Evolutionary conservation across 805 yeast species (phyloP), one percentile per base, ranked within the genome.

Genomic region (Metschnikowia vanudenii): DNA sequence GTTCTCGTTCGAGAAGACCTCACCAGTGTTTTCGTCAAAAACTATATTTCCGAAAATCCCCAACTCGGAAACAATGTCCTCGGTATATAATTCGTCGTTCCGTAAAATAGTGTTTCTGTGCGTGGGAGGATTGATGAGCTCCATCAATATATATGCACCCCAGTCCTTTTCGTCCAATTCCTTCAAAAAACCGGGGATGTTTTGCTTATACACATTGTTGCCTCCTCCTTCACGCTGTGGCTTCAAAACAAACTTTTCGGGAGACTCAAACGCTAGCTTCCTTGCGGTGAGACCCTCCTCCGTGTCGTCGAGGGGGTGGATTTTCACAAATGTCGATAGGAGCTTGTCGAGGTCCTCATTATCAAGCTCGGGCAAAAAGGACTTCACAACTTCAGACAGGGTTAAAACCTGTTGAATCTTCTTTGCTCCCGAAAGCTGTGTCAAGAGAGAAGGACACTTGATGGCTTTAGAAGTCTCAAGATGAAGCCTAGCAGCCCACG

Each of bases 141-240:
- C 97, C 99, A 94, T 94, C 49, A 94, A 76, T 46, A 94, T 87
- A 63, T 90, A 94, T 0, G 89, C 96, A 19, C 80, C 82, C 97
- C 97, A 92, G 32, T 85, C 86, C 16, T 74, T 68, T 58, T 85
- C 81, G 10, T 83, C 81, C 10, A 88, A 58, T 0, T 70, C 54
- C 11, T 74, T 60, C 57, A 94, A 68, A 59, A 88, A 92, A 0
- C 52, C 71, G 1, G 97, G 96, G 47, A 94, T 94, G 57, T 88
- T 86, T 31, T 81, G 80, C 59, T 88, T 87, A 67, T 94, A 94
- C 45, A 94, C 79, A 63, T 94, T 94, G 65, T 94, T 90, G 16
- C 99, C 99, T 38, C 99, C 99, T 33, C 99, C 99, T 72, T 94
- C 99, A 71, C 99, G 80, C 67, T 94, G 99, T 3, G 99, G 99